Base-by-base conservation (phyloP, 2,329 filamentous ascomycete species). In the Malbranchea cinnamomea region DNA sequence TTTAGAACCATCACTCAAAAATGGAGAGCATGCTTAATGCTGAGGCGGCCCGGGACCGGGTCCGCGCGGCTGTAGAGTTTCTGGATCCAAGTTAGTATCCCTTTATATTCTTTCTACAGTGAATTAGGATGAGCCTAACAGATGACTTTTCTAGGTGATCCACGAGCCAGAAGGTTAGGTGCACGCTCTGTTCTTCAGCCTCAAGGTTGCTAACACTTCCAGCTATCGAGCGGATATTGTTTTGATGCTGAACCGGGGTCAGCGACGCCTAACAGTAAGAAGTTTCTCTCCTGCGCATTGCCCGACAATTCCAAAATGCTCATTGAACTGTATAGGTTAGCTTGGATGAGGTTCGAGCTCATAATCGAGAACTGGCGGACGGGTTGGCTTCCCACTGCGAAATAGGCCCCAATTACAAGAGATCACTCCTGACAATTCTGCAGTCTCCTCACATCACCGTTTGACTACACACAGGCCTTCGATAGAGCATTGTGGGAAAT, bases 181-280 rank as follows among this genome's bases (percentile, higher is more conserved):
- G 24, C 31, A 6, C 34, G 19, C 11, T 3, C 13, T 23, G 15
- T 28, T 15, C 19, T 25, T 20, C 20, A 8, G 9, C 3, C 19
- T 13, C 16, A 34, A 42, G 45, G 32, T 48, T 37, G n/a, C 22
- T 30, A 9, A 33, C 18, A 10, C 12, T 69, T 64, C 62, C 56
- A 91, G 82, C 56, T 94, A 94, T 60, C 74, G 84, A 49, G 75
- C 84, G 38, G 84, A 92, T 48, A 92, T 95, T 48, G 74, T 91
- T 39, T 59, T 75, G 41, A 77, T 77, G 72, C 62, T 77, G 30
- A 75, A 76, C 47, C 65, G 71, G 37, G 67, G 67, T 13, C 49
- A 66, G 33, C 59, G 69, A 37, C 60, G 72, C 46, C 56, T 76
- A 27, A 69, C 61, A 38, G 71, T 66, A 50, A 37, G 57, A 43